Base-by-base conservation (phyloP, 2,329 filamentous ascomycete genomes). In the Fusarium sp. region DNA sequence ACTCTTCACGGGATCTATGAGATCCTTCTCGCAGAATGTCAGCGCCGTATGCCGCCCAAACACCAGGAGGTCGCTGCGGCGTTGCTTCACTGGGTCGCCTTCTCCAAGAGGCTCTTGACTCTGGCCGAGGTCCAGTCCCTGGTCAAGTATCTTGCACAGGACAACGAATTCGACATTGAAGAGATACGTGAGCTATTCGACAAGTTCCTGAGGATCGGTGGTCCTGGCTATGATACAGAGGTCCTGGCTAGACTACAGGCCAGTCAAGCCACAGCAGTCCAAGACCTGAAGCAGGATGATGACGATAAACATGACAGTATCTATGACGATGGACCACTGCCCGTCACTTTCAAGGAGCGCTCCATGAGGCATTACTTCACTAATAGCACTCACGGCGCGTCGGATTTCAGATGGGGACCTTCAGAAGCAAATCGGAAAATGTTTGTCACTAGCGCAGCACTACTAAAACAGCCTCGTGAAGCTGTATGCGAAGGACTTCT, bases 311-410 rank as follows among this genome's bases (percentile, higher is more conserved):
- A 69, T 1, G 76, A 79, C 3, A 44, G 61, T 0, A 52, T 72
- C 7, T 81, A 80, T 18, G 68, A 79, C 12, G 80, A 81, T 36
- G 79, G 74, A 0, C 47, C 60, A 2, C 63, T 81, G 3, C 73
- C 75, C 0, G 77, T 81, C 18, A 79, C 78, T 12, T 80, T 81
- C 15, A 63, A 78, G 10, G 80, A 80, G 31, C 75, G 80, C 0
- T 80, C 79, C 1, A 80, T 81, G 79, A 69, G 77, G 9, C 41
- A 72, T 0, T 81, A 79, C 22, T 81, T 81, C 28, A 61, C 59
- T 12, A 68, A 57, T 2, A 54, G 44, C 6, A 67, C 66, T n/a
- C 64, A 56, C 4, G 69, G 66, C 41, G 48, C 65, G 6, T 51
- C 68, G 9, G 15, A 14, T 1, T 60, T 69, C 5, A 22, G 47